Conservation (phyloP, 164 flowering plant genomes). For the Nelumbo lutea region DNA sequence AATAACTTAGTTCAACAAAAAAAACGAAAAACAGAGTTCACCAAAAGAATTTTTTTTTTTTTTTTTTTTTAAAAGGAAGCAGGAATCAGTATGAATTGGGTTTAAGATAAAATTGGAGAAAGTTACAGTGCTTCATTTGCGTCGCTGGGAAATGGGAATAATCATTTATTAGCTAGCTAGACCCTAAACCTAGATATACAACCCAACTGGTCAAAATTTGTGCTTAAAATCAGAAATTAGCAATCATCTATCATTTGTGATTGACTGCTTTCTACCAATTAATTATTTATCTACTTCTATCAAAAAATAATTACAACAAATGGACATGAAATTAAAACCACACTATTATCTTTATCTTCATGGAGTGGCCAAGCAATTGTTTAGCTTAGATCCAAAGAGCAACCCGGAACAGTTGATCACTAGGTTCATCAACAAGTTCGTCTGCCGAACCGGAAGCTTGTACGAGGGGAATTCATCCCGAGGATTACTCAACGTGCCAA, state of each 20-base stretch:
- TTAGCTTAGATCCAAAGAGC: conserved; percentile 11
- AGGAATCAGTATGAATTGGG: too few species aligned
- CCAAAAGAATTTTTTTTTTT: too few species aligned
- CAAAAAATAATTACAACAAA: background rate
- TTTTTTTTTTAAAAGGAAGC: too few species aligned
- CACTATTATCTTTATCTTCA: background rate
- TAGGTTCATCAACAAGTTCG: conserved; percentile 1
- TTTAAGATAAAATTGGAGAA: too few species aligned
- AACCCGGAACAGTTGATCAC: conserved; percentile 25
- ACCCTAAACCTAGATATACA: too few species aligned
- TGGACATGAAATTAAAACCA: background rate
- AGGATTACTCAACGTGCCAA: conserved; percentile 12
- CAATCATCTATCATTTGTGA: background rate
- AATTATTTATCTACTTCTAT: background rate
- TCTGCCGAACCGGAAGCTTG: conserved; percentile 14
- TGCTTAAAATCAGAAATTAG: too few species aligned
- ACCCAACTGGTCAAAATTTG: too few species aligned
- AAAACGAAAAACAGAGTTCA: too few species aligned
- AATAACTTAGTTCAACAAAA: too few species aligned
- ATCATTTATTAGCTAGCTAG: too few species aligned
- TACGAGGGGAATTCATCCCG: conserved; percentile 10
- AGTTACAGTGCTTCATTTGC: too few species aligned
- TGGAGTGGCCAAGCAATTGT: conserved; percentile 9
- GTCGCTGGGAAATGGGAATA: too few species aligned
- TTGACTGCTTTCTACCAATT: background rate